Evolutionary conservation across 345 rosid species (phyloP), one percentile per base, ranked within the genome.

Genomic region (Brassica napus): DNA sequence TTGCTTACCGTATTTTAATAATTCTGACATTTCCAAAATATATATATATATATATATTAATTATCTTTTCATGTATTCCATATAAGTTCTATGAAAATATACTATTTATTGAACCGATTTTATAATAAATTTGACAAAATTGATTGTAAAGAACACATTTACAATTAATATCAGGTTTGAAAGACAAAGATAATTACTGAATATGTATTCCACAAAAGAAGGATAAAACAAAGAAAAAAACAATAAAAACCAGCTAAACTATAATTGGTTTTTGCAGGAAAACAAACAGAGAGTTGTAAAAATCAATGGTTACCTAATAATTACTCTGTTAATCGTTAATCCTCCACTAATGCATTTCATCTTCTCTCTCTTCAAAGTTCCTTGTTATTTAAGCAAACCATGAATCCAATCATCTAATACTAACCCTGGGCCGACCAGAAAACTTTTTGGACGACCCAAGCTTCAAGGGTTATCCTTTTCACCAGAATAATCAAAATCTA

Each of bases 351-450:
- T 69, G 31, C 49, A 21, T 32, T 70, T 70, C 35, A 54, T 64
- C 8, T 64, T 58, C 69, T 75, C 69, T 75, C 69, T 81, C 73
- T 71, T 59, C 77, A 12, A 58, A 23, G 24, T 58, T 71, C 49
- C 60, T 71, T 81, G 73, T 76, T 75, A 81, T 76, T 65, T 76
- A 81, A 81, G 77, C 34, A 76, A 75, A 1, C 64, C 8, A 76
- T 81, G 69, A 70, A 71, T 71, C 65, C 69, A 11, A 47, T 31
- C 65, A 58, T 71, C 73, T 12, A 71, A 32, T 66, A 71, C 69
- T 81, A 76, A 76, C 74, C 83, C 80, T 76, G 80, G 79, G 83
- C 83, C 83, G 80, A 75, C 82, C 82, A 80, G 52, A 65, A 54
- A 74, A 11, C 39, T 0, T 67, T 74, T 75, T 75, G 79, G 79